Conservation (phyloP, 163 green algal genomes). For the Scenedesmus sp. region DNA sequence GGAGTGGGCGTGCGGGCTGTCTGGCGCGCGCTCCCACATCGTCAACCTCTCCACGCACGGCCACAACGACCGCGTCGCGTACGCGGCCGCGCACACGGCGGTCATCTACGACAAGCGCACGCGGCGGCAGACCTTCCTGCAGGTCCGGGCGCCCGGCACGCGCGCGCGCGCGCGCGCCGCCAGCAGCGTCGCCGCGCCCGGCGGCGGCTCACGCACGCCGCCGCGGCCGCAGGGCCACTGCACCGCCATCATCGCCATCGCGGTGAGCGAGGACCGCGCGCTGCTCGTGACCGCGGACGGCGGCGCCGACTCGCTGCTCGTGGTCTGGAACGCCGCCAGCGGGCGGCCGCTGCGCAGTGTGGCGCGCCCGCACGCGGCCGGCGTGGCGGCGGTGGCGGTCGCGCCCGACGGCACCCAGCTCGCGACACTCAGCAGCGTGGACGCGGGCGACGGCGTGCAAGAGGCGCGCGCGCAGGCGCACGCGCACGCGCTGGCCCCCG, state of each 20-base stretch:
- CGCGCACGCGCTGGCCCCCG: too few relatives aligned
- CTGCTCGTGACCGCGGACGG: constrained; percentile 73
- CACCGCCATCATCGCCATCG: constrained; percentile 72
- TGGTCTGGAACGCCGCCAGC: constrained; percentile 75
- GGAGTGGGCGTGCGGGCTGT: constrained; percentile 65
- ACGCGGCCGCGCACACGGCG: constrained; percentile 67
- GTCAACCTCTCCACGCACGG: constrained; percentile 67
- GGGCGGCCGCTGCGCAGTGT: constrained; percentile 63
- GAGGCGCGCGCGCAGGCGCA: constrained; percentile 54
- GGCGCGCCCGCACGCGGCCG: constrained; percentile 60
- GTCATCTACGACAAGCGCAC: constrained; percentile 66
- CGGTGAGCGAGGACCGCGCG: constrained; percentile 58
- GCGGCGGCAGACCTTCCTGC: constrained; percentile 63
- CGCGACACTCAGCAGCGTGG: constrained; percentile 58
- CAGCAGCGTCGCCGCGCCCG: not conserved
- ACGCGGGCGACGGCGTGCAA: constrained; percentile 54
- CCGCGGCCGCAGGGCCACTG: constrained; percentile 69
- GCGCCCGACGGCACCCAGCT: constrained; percentile 63
- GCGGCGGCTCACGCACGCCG: not conserved
- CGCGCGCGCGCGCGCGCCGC: too few relatives aligned
- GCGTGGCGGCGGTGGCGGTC: constrained; percentile 73
- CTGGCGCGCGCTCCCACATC: constrained; percentile 40
- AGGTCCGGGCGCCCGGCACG: constrained; percentile 52
- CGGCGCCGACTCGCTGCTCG: constrained; percentile 68
- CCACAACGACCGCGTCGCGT: constrained; percentile 62